Conservation (phyloP, 164 flowering plant genomes). For the Stephania cephalantha region DNA sequence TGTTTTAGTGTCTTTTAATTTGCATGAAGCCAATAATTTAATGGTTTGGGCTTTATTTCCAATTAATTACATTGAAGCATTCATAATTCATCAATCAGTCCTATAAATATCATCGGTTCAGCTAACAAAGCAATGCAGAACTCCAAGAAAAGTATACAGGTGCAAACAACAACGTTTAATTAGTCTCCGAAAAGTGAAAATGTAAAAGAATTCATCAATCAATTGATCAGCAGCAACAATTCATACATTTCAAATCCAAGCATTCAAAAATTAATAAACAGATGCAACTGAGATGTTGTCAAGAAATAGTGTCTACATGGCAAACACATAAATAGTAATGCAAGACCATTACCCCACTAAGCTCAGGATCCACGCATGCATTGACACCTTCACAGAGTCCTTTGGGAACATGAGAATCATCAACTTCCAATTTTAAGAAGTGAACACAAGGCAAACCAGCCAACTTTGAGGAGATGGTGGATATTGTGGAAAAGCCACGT, state of each 20-base stretch:
- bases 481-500: slow-evolving; percentile 35
- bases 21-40: background rate
- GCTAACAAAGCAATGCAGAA: background rate
- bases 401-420: slow-evolving; percentile 26
- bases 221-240: background rate
- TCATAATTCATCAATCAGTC: background rate
- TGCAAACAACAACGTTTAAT: background rate
- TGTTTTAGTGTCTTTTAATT: background rate
- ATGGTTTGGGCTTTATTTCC: background rate
- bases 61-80: background rate
- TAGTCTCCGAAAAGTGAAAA: background rate
- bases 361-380: slow-evolving; percentile 19
- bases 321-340: background rate
- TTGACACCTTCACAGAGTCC: slow-evolving; percentile 42
- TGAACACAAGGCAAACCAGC: slow-evolving; percentile 34
- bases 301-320: background rate
- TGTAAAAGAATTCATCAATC: background rate
- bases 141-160: background rate
- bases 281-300: background rate
- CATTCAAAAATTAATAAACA: background rate
- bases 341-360: slow-evolving; percentile 26
- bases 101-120: background rate
- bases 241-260: background rate
- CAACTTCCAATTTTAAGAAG: slow-evolving; percentile 46
- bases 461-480: slow-evolving; percentile 19